phyloP scores from a whole-genome alignment of 208 protist species.

The Leishmania amazonensis region DNA sequence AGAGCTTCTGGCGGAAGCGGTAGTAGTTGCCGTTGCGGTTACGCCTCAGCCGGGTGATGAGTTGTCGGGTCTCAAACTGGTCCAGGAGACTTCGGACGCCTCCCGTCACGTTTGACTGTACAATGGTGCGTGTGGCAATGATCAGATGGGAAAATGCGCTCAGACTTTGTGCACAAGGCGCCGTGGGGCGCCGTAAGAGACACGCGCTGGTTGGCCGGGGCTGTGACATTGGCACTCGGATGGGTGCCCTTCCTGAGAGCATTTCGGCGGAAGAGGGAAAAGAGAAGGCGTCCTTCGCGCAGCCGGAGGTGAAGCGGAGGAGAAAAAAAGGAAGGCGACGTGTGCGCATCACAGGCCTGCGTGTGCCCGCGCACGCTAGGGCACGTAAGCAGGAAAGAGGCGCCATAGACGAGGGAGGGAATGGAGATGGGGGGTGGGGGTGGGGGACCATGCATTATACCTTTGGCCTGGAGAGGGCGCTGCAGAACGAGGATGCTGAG shows the following conservation, averaged over 20 bases:
- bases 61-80: slow-evolving; percentile 59
- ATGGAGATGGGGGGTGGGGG: too few species aligned
- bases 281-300: neutral
- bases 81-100: slow-evolving; percentile 64
- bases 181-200: neutral
- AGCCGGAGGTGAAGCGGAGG: neutral
- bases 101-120: slow-evolving; percentile 56
- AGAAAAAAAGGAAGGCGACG: neutral
- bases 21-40: slow-evolving; percentile 85
- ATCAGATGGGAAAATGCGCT: neutral
- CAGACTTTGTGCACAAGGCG: neutral
- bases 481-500: neutral
- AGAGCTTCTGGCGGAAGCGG: slow-evolving; percentile 79
- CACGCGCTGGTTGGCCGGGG: too few species aligned
- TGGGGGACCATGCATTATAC: neutral
- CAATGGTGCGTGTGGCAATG: slow-evolving; percentile 27
- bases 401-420: neutral
- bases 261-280: neutral
- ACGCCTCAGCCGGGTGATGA: slow-evolving; percentile 36
- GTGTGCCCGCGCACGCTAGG: neutral
- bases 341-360: too few species aligned
- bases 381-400: neutral
- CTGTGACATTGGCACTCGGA: neutral
- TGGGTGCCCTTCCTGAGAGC: neutral
- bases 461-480: neutral